Percentiles rank a stretch among this genome's conserved stretches.
Evolutionary conservation across 768 basidiomycete genomes (phyloP).

Genomic region (Terana coerulea): DNA sequence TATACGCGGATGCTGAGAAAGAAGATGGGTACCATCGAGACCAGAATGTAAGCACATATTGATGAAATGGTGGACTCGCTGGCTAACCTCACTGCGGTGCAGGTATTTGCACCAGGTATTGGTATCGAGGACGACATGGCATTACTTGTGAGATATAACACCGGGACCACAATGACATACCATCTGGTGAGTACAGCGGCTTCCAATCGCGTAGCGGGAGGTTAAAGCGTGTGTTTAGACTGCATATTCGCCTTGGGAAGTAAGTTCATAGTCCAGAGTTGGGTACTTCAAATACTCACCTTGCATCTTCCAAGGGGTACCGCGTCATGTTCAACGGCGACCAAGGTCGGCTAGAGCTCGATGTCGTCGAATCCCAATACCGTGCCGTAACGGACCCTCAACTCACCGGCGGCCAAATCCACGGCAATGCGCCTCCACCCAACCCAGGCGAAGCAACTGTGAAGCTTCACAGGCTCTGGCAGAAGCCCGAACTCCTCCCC

Average conservation of each 20-base stretch:
- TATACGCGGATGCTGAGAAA: conserved; percentile 44
- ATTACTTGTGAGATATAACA: conserved; percentile 43
- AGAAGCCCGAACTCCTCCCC: conserved; percentile 38
- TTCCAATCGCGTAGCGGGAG: not conserved
- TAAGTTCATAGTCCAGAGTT: not conserved
- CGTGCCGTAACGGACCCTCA: conserved; percentile 29
- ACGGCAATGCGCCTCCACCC: conserved; percentile 35
- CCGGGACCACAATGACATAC: conserved; percentile 48
- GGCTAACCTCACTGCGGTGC: not conserved
- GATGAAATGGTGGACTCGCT: not conserved
- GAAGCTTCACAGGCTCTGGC: conserved; percentile 42
- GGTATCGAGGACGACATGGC: conserved; percentile 53
- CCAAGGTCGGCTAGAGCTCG: conserved; percentile 47
- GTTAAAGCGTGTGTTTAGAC: conserved; percentile 30
- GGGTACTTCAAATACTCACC: not conserved
- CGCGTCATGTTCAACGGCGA: conserved; percentile 51
- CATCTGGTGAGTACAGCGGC: conserved; percentile 35
- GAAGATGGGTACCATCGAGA: conserved; percentile 49
- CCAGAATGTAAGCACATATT: conserved; percentile 35
- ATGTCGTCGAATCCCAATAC: conserved; percentile 43
- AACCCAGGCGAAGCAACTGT: conserved; percentile 41
- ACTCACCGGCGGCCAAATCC: conserved; percentile 31
- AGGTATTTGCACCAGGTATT: conserved; percentile 39
- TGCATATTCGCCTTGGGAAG: conserved; percentile 41
- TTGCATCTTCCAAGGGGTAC: conserved; percentile 32